phyloP scores from a whole-genome alignment of 2,329 filamentous ascomycete genomes.

The Harringtonia aguacate region DNA sequence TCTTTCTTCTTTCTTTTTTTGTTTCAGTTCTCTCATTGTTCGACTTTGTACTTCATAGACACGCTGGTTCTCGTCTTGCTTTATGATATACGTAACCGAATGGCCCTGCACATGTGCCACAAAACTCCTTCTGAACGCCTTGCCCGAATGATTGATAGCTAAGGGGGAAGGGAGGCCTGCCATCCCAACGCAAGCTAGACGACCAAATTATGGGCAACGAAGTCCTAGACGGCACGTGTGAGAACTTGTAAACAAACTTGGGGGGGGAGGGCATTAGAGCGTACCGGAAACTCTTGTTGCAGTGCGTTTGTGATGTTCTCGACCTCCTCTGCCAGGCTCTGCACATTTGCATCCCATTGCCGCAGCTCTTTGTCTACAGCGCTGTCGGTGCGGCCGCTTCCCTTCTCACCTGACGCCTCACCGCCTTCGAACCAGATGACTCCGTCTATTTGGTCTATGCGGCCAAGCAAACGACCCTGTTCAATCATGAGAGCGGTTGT shows the following conservation, averaged over 20 bases:
- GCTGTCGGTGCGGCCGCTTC: constrained; percentile 53
- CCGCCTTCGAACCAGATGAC: constrained; percentile 77
- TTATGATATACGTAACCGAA: no score
- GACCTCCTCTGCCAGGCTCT: constrained; percentile 67
- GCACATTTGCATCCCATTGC: constrained; percentile 83
- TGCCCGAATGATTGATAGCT: not conserved
- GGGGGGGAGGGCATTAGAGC: constrained; percentile 4
- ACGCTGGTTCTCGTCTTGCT: no score
- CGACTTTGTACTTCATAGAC: not conserved
- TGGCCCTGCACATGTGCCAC: not conserved
- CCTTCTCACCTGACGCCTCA: constrained; percentile 58
- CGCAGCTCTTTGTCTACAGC: constrained; percentile 61
- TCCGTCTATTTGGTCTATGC: constrained; percentile 88
- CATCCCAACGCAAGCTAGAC: constrained; percentile 16
- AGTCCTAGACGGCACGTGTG: constrained; percentile 29
- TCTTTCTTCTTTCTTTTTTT: not conserved
- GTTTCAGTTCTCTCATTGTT: not conserved
- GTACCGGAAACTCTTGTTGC: constrained; percentile 66
- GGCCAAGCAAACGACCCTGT: constrained; percentile 75
- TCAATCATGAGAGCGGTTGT: constrained; percentile 95
- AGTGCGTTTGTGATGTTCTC: constrained; percentile 76
- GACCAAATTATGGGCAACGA: constrained; percentile 43
- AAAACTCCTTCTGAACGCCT: not conserved
- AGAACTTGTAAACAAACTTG: not conserved
- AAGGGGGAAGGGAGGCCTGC: no score